Base-by-base conservation (phyloP, 495 filamentous ascomycete species). In the Xylaria telfairii region DNA sequence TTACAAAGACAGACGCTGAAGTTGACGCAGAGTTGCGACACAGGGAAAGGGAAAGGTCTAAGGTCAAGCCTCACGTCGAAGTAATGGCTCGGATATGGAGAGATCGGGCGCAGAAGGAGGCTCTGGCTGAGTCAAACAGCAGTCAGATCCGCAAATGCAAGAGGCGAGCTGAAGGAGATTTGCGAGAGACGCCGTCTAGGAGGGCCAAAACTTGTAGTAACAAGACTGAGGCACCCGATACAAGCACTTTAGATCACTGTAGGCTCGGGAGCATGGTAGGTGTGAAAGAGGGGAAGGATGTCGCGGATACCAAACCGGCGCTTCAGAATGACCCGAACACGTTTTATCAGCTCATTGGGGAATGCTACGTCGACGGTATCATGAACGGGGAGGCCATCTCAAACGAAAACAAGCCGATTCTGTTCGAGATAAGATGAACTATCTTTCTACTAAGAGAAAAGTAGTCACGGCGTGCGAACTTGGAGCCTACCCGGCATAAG, bases 1-100 rank as follows among this genome's bases (percentile, higher is more conserved):
- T 49, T 37, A 41, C 53, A 30, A 70, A 76, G 41, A 26, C 62
- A 7, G n/a, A 21, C 34, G 34, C 3, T 3, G 34, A 37, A 37
- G 41, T 44, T 44, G 41, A 44, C 41, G 7, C 13, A 44, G 41
- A 44, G 12, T 4, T 15, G 41, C 41, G 41, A 7, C 41, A 4
- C 1, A 44, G 41, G 15, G 5, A 19, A 44, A 15, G 15, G 13
- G 41, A 44, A 4, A 15, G 17, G 1, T 44, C 41, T 7, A 17
- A 15, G 13, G 41, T 44, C 12, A 19, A 44, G 41, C 1, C 13
- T 15, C 41, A 2, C 15, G 15, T 44, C 41, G 41, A 44, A 44
- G 12, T 15, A 44, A 44, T 44, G 17, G 41, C 41, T 44, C 41
- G 41, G 12, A 4, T 44, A 44, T 44, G 41, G 41, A 44, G 41